phyloP scores from a whole-genome alignment of 2,329 filamentous ascomycete genomes.

The Hypoxylon sp. region DNA sequence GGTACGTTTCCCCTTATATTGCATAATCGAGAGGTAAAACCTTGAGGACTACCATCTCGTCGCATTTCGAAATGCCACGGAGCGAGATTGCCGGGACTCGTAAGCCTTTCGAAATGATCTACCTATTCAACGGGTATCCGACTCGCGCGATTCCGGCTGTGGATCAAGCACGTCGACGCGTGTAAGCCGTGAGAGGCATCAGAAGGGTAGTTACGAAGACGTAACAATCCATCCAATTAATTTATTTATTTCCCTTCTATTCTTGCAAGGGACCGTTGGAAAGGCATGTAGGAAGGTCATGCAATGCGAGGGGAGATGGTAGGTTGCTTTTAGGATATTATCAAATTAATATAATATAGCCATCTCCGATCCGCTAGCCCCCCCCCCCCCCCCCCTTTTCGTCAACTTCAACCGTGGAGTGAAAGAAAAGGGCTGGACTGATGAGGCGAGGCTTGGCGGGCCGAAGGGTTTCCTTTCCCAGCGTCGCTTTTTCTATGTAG shows the following conservation, averaged over 20 bases:
- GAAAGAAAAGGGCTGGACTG: conserved; percentile 43
- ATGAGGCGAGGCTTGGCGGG: conserved; percentile 48
- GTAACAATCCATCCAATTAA: conserved; percentile 51
- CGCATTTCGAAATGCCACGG: conserved; percentile 32
- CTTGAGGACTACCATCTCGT: conserved; percentile 20
- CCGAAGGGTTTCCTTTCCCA: conserved; percentile 38
- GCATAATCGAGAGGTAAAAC: conserved; percentile 13
- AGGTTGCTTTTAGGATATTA: conserved; percentile 50
- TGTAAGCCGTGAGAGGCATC: conserved; percentile 14
- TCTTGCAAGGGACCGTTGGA: conserved; percentile 18
- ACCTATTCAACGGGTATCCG: conserved; percentile 24
- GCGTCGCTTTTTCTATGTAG: conserved; percentile 38
- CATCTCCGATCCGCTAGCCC: conserved; percentile 28
- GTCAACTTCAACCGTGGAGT: conserved; percentile 36
- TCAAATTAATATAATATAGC: conserved; percentile 43
- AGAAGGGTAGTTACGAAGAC: conserved; percentile 30
- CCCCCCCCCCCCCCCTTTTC: no score
- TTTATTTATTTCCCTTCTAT: conserved; percentile 35
- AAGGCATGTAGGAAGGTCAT: conserved; percentile 31
- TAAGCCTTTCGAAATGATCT: conserved; percentile 41
- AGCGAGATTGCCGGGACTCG: conserved; percentile 40
- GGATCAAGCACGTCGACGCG: conserved; percentile 22
- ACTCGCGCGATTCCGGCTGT: conserved; percentile 32
- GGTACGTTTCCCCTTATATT: conserved; percentile 34
- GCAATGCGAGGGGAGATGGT: conserved; percentile 45